Evolutionary conservation across 768 basidiomycete genomes (phyloP).

Genomic region (Tephrocybe sp.): DNA sequence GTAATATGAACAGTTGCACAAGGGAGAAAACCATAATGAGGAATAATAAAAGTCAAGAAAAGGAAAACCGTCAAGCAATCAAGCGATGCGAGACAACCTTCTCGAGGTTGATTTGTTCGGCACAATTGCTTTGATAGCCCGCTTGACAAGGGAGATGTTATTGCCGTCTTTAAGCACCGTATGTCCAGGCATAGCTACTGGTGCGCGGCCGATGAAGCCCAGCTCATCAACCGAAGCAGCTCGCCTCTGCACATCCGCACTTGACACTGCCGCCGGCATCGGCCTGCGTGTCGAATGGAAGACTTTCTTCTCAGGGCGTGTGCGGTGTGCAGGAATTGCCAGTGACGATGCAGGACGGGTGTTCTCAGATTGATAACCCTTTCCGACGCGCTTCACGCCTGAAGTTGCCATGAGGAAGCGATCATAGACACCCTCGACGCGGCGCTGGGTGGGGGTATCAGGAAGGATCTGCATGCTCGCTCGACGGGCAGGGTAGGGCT

Average conservation of each 20-base stretch:
- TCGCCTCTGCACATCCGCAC: constrained; percentile 49
- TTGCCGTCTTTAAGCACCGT: constrained; percentile 44
- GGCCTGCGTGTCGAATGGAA: constrained; percentile 50
- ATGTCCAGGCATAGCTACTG: constrained; percentile 15
- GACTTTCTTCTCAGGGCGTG: constrained; percentile 37
- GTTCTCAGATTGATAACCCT: constrained; percentile 78
- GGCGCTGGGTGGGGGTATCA: constrained; percentile 59
- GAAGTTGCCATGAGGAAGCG: constrained; percentile 81
- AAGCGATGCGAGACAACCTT: constrained; percentile 45
- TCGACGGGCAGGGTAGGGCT: constrained; percentile 54
- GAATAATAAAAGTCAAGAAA: background rate
- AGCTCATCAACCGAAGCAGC: constrained; percentile 64
- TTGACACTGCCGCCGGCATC: constrained; percentile 76
- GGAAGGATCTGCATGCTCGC: constrained; percentile 39
- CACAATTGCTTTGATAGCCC: constrained; percentile 77
- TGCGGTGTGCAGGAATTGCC: constrained; percentile 4
- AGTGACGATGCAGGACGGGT: constrained; percentile 38
- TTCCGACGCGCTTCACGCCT: constrained; percentile 77
- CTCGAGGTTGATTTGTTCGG: constrained; percentile 58
- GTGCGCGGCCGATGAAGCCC: constrained; percentile 47
- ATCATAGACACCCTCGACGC: constrained; percentile 76
- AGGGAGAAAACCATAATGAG: background rate
- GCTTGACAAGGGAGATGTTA: constrained; percentile 57
- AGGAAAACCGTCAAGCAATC: constrained; percentile 26
- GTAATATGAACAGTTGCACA: background rate